These are phyloP conservation scores for Pythium sp. DNA, from an alignment of 352 stramenopile species.

Conservation along the genomic window DNA sequence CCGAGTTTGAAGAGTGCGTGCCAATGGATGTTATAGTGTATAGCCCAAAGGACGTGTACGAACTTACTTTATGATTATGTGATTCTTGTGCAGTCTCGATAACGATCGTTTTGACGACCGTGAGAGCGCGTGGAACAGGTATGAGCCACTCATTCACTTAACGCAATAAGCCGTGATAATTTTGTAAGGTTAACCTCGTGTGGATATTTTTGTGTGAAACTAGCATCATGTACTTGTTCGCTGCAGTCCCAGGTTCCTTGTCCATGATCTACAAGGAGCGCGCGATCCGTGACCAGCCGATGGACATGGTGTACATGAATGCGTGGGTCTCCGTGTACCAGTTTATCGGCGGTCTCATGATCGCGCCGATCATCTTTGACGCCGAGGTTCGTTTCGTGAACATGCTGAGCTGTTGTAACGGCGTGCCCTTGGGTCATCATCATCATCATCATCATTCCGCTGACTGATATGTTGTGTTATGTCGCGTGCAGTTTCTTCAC, in stretches of 20 bases:
- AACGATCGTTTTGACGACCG: slow-evolving; percentile 63
- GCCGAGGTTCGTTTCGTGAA: slow-evolving; percentile 45
- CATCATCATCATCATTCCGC: background rate
- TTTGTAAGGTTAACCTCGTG: background rate
- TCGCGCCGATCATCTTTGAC: slow-evolving; percentile 82
- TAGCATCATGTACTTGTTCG: slow-evolving; percentile 72
- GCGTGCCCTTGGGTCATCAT: background rate
- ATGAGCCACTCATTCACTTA: background rate
- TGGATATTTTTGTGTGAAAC: background rate
- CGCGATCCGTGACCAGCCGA: slow-evolving; percentile 73
- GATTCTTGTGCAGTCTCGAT: slow-evolving; percentile 36
- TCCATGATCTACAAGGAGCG: slow-evolving; percentile 88
- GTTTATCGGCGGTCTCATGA: slow-evolving; percentile 78
- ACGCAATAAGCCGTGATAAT: slow-evolving; percentile 5
- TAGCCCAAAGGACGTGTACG: background rate
- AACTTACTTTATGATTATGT: background rate
- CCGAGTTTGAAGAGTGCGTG: slow-evolving; percentile 73
- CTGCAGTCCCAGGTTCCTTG: slow-evolving; percentile 68
- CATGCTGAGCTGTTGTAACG: background rate
- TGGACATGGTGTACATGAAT: slow-evolving; percentile 88
- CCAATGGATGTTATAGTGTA: background rate
- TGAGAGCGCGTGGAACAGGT: slow-evolving; percentile 84
- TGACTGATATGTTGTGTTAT: background rate
- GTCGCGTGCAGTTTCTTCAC: slow-evolving; percentile 40
- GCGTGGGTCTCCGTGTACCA: slow-evolving; percentile 86